Percentiles rank a stretch among this genome's conserved stretches.
phyloP scores from a whole-genome alignment of 139 green algal species.

The Chlamydomonas schloesseri region DNA sequence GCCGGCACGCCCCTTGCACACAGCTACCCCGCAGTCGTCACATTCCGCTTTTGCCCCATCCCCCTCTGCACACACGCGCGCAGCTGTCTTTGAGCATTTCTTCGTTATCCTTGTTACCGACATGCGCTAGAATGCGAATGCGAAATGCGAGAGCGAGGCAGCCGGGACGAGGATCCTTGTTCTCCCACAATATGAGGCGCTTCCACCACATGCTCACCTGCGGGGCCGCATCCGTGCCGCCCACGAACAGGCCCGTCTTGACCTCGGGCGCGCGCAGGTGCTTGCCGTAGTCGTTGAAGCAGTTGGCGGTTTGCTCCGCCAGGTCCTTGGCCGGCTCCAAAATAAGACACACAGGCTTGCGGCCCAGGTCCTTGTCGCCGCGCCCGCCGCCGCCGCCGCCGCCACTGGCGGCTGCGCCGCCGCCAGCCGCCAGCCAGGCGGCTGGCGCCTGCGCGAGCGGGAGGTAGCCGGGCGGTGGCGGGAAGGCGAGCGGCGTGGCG shows the following conservation, averaged over 20 bases:
- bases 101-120: too few species aligned
- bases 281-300: constrained; percentile 63
- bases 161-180: too few species aligned
- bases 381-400: neutral
- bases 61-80: neutral
- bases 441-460: constrained; percentile 20
- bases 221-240: constrained; percentile 63
- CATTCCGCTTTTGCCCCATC: neutral
- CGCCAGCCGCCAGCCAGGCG: constrained; percentile 26
- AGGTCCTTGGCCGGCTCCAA: constrained; percentile 86
- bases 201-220: constrained; percentile 37
- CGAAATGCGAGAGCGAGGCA: too few species aligned
- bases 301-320: constrained; percentile 85
- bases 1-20: too few species aligned
- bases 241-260: constrained; percentile 71
- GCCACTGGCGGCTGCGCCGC: neutral
- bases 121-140: too few species aligned
- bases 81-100: too few species aligned
- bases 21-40: too few species aligned
- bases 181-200: too few species aligned
- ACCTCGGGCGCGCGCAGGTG: constrained; percentile 68
- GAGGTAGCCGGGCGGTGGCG: constrained; percentile 16
- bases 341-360: constrained; percentile 78
- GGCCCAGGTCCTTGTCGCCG: neutral
- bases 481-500: neutral